Base-by-base conservation (phyloP, 495 filamentous ascomycete species). In the Penicillium alfredii region DNA sequence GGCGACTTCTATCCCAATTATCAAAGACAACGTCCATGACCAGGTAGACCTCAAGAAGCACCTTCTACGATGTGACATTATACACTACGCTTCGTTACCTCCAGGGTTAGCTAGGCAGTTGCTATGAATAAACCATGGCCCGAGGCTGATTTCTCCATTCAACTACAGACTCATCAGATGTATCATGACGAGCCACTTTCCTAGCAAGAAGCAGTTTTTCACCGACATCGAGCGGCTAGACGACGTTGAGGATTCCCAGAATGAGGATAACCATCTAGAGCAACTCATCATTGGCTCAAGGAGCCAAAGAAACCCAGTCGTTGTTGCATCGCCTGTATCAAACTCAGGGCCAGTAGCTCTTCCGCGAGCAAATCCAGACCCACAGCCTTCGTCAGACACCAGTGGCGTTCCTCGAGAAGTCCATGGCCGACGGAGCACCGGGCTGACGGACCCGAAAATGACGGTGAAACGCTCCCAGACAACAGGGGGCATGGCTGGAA, bases 181-280 rank as follows among this genome's bases (percentile, higher is more conserved):
- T n/a, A n/a, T n/a, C n/a, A n/a, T n/a, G n/a, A n/a, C n/a, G n/a
- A n/a, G n/a, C n/a, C n/a, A n/a, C n/a, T n/a, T n/a, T n/a, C n/a
- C 24, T 34, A 55, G 23, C 56, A 61, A 44, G 70, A 67, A 42
- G 44, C 51, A 41, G 17, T 72, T 74, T 40, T 78, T 78, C 42
- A 39, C 49, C 11, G 55, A 58, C 7, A 59, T 77, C 4, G 67
- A 72, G 19, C 41, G 51, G 11, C 51, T 80, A 18, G 69, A 72
- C 46, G 38, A 64, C 8, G 45, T 51, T 4, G 67, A 74, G 30
- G 55, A 65, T 11, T 34, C 38, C 10, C 33, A 46, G 8, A 37
- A 44, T 16, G 35, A 45, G 13, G 45, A 49, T 4, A 30, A 53
- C 4, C 34, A 49, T 1, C 39, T 55, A 10, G 34, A 33, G 18